Conservation (phyloP, 768 basidiomycete species). For the Russula griseocarnosa region DNA sequence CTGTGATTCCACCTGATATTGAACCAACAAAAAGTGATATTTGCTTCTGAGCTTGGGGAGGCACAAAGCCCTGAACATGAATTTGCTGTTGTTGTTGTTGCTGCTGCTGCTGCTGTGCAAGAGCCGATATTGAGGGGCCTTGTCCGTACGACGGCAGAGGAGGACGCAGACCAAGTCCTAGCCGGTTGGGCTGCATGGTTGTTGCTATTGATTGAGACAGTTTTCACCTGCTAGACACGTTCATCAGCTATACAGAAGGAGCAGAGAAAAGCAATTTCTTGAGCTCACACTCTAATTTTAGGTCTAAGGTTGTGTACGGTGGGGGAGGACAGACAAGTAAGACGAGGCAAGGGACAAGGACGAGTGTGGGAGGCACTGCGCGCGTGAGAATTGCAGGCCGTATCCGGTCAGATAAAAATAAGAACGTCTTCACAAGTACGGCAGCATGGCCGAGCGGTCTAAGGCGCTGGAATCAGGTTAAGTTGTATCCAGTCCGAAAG, state of each 20-base stretch:
- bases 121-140: slow-evolving; percentile 87
- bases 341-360: not conserved
- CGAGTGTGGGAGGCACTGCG: not conserved
- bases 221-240: not conserved
- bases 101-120: slow-evolving; percentile 75
- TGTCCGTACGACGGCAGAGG: slow-evolving; percentile 85
- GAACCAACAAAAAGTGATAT: slow-evolving; percentile 88
- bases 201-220: not conserved
- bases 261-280: not conserved
- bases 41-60: slow-evolving; percentile 64
- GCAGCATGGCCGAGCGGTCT: slow-evolving; percentile 32
- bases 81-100: slow-evolving; percentile 62
- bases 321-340: not conserved
- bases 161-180: slow-evolving; percentile 82
- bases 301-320: not conserved
- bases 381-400: not conserved
- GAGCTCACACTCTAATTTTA: not conserved
- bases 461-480: slow-evolving; percentile 31
- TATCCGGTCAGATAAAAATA: not conserved
- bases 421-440: accelerated
- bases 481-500: slow-evolving; percentile 35
- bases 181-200: slow-evolving; percentile 65
- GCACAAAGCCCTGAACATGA: slow-evolving; percentile 56
- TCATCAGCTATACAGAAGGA: not conserved
- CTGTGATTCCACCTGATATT: slow-evolving; percentile 89